These are phyloP conservation scores for Cyberlindnera amylophila DNA, from an alignment of 805 yeast species.

Conservation along the genomic window DNA sequence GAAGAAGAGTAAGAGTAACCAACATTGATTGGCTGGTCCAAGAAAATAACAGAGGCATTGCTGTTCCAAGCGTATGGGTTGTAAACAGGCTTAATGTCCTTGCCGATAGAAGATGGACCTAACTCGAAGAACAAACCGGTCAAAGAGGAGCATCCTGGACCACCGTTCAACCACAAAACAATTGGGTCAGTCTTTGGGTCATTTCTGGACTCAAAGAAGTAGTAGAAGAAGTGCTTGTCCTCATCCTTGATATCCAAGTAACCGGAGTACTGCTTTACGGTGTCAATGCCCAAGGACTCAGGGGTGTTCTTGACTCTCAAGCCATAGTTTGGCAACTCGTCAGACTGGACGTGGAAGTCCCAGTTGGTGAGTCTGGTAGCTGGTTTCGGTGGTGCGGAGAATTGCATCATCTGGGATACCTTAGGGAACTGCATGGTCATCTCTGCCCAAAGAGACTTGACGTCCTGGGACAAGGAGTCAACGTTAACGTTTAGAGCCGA, in stretches of 20 bases:
- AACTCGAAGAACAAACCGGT: slow-evolving; percentile 85
- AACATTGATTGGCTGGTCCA: slow-evolving; percentile 87
- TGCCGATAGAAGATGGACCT: slow-evolving; percentile 71
- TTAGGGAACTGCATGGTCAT: slow-evolving; percentile 59
- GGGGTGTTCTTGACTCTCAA: slow-evolving; percentile 63
- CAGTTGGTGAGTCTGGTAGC: slow-evolving; percentile 27
- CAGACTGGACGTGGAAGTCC: slow-evolving; percentile 39
- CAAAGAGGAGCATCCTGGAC: slow-evolving; percentile 90
- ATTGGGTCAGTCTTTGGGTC: slow-evolving; percentile 86
- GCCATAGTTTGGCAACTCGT: slow-evolving; percentile 43
- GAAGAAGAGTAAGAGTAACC: slow-evolving; percentile 70
- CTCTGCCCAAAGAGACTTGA: slow-evolving; percentile 58
- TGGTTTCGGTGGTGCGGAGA: slow-evolving; percentile 47
- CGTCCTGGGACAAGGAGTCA: slow-evolving; percentile 44
- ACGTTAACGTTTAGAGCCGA: slow-evolving; percentile 48
- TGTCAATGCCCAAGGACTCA: slow-evolving; percentile 68
- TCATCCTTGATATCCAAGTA: slow-evolving; percentile 78
- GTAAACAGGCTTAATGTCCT: slow-evolving; percentile 56
- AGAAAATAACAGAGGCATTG: slow-evolving; percentile 80
- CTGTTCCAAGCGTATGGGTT: slow-evolving; percentile 83
- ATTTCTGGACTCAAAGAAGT: slow-evolving; percentile 87
- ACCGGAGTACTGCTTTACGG: slow-evolving; percentile 79
- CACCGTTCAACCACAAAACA: slow-evolving; percentile 89
- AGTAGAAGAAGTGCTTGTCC: slow-evolving; percentile 81
- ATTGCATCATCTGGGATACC: slow-evolving; percentile 45